Evolutionary conservation across 768 basidiomycete genomes (phyloP), one percentile per base, ranked within the genome.

Genomic region (Botryobasidium botryosum): DNA sequence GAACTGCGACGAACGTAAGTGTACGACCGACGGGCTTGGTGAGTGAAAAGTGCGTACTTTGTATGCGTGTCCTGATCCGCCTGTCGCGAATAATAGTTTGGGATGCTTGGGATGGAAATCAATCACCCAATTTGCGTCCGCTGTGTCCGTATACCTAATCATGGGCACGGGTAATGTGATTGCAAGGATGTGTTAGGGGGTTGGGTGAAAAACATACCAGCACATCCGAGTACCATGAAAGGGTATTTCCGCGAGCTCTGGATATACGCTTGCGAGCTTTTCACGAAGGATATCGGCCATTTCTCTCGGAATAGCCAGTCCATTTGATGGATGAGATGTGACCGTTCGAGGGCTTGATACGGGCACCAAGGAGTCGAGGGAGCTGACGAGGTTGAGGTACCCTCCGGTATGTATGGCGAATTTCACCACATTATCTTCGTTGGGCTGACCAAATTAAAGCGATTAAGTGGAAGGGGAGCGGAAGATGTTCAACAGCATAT

Each of bases 111-210:
- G 74, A 51, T 80, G 73, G 48, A 62, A 72, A 21, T 88, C 84
- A 51, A 96, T 85, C 35, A 94, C 64, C 85, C 87, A 96, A 59
- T 96, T 72, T 3, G 75, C 78, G 54, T 90, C 81, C 1, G 76
- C 69, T 4, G 87, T 75, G 53, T 94, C 91, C 20, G 79, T 79
- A 58, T 96, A 96, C 86, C 86, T 90, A 50, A 37, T 28, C 8
- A 44, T 23, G n/a, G n/a, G 1, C 31, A 15, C 21, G 3, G 26
- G 28, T 27, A 24, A 38, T 12, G 20, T 13, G 40, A 10, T 33
- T 13, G 7, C 10, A 6, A 17, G 18, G 26, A 28, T 3, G 44
- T 23, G 8, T 20, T 13, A 43, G 29, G 45, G 26, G 52, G 35
- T 28, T 21, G 4, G 18, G 38, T 3, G 21, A 24, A 38, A 23